These are phyloP conservation scores for Auriscalpium orientale DNA, from an alignment of 768 basidiomycete genomes.

Conservation along the genomic window DNA sequence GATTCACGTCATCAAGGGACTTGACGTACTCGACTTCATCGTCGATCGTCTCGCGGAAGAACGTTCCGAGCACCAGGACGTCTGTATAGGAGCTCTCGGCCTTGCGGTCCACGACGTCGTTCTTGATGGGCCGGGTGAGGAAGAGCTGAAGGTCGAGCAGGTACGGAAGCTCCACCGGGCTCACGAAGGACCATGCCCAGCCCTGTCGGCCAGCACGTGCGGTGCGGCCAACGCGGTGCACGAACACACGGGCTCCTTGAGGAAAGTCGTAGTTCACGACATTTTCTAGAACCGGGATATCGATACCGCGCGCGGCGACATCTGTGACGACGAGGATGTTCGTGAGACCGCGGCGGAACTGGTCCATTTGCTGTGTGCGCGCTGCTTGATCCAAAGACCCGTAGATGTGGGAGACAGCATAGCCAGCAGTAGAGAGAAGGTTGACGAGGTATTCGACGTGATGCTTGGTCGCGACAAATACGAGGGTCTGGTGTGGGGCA, in stretches of 20 bases:
- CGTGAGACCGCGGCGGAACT: slow-evolving; percentile 74
- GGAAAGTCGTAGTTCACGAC: slow-evolving; percentile 99
- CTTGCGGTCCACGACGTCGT: slow-evolving; percentile 38
- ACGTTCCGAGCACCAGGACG: slow-evolving; percentile 70
- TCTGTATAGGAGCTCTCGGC: slow-evolving; percentile 59
- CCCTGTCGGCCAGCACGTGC: slow-evolving; percentile 92
- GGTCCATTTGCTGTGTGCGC: slow-evolving; percentile 83
- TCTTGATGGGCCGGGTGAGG: slow-evolving; percentile 68
- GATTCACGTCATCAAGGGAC: slow-evolving; percentile 55
- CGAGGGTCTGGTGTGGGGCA: slow-evolving; percentile 83
- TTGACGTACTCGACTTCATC: slow-evolving; percentile 77
- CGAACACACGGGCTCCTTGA: slow-evolving; percentile 84
- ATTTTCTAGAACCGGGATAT: slow-evolving; percentile 93
- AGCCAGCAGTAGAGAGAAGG: slow-evolving; percentile 74
- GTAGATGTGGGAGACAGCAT: slow-evolving; percentile 89
- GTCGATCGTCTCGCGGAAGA: slow-evolving; percentile 74
- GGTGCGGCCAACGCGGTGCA: slow-evolving; percentile 95
- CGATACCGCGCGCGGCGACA: slow-evolving; percentile 96
- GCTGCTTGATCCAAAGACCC: slow-evolving; percentile 92
- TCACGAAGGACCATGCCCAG: slow-evolving; percentile 95
- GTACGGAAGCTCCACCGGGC: slow-evolving; percentile 79
- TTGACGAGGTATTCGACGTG: slow-evolving; percentile 91
- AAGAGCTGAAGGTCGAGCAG: slow-evolving; percentile 91
- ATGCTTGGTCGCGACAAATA: slow-evolving; percentile 96
- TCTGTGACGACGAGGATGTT: slow-evolving; percentile 93